A percentile compares a stretch with the other conserved stretches of the same genome.
These are phyloP conservation scores for Globisporangium echinulatum DNA, from an alignment of 352 stramenopile species.

Conservation along the genomic window DNA sequence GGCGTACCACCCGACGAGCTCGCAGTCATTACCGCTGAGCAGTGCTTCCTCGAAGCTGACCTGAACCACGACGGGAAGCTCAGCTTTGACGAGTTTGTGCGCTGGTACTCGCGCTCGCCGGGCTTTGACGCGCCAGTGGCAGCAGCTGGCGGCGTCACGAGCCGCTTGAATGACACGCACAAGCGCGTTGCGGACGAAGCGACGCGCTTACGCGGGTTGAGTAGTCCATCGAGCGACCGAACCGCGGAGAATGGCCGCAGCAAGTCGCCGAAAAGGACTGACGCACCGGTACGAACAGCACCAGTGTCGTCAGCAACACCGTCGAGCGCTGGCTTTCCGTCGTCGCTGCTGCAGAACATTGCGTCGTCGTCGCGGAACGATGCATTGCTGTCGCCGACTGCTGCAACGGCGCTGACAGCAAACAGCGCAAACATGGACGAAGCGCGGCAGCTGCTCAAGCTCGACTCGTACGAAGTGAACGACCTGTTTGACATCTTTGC, in stretches of 20 bases:
- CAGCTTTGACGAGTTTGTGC: constrained; percentile 84
- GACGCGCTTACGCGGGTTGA: neutral
- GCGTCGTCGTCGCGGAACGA: constrained; percentile 25
- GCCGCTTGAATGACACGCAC: constrained; percentile 13
- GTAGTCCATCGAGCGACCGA: neutral
- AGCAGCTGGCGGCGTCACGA: constrained; percentile 22
- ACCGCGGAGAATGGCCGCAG: neutral
- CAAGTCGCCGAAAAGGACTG: neutral
- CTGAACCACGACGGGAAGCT: constrained; percentile 73
- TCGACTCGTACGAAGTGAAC: constrained; percentile 84
- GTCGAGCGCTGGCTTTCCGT: constrained; percentile 21
- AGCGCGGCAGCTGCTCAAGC: constrained; percentile 67
- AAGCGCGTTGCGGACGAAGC: constrained; percentile 5
- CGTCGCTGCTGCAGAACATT: constrained; percentile 35
- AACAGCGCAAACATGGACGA: constrained; percentile 76
- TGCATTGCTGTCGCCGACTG: constrained; percentile 35
- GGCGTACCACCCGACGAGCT: constrained; percentile 65
- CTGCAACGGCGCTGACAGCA: constrained; percentile 46
- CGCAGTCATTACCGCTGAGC: constrained; percentile 69
- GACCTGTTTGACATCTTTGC: constrained; percentile 87
- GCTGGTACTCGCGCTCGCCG: constrained; percentile 70
- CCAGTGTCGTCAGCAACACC: neutral
- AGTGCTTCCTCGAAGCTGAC: constrained; percentile 83
- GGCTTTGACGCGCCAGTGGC: constrained; percentile 29
- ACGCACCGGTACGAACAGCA: neutral